These are phyloP conservation scores for Coemansia sp. DNA, from an alignment of 192 early-diverging fungal genomes.

Conservation along the genomic window DNA sequence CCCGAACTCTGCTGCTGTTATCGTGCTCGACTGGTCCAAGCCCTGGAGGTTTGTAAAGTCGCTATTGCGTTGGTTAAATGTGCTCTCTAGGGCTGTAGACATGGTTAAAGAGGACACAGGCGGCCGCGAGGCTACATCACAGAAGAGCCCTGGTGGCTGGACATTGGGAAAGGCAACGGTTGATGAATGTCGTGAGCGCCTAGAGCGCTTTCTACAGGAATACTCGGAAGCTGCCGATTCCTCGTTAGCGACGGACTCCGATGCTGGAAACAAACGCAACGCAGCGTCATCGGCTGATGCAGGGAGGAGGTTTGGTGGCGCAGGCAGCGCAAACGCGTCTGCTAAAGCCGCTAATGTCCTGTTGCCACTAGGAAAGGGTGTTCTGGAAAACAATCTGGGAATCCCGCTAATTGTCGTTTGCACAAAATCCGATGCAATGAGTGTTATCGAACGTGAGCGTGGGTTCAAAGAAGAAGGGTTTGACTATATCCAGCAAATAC, in stretches of 20 bases:
- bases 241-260: constrained; percentile 17
- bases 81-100: constrained; percentile 62
- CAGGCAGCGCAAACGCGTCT: not conserved
- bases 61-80: constrained; percentile 74
- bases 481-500: constrained; percentile 92
- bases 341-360: constrained; percentile 47
- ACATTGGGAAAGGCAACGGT: constrained; percentile 65
- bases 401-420: constrained; percentile 89
- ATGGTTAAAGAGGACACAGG: constrained; percentile 44
- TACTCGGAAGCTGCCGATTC: constrained; percentile 60
- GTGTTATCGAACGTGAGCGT: constrained; percentile 72
- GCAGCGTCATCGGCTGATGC: not conserved
- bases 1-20: constrained; percentile 63
- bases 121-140: constrained; percentile 28
- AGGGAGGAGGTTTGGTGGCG: constrained; percentile 5
- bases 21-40: constrained; percentile 88
- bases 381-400: constrained; percentile 82
- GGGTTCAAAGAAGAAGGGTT: constrained; percentile 91
- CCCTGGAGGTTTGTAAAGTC: constrained; percentile 85
- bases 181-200: constrained; percentile 68
- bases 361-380: constrained; percentile 75
- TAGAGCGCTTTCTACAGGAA: constrained; percentile 69
- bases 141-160: constrained; percentile 59
- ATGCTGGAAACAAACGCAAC: constrained; percentile 33
- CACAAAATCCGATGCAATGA: constrained; percentile 75